Base-by-base conservation (phyloP, 768 basidiomycete genomes). In the Cubamyces sp. region DNA sequence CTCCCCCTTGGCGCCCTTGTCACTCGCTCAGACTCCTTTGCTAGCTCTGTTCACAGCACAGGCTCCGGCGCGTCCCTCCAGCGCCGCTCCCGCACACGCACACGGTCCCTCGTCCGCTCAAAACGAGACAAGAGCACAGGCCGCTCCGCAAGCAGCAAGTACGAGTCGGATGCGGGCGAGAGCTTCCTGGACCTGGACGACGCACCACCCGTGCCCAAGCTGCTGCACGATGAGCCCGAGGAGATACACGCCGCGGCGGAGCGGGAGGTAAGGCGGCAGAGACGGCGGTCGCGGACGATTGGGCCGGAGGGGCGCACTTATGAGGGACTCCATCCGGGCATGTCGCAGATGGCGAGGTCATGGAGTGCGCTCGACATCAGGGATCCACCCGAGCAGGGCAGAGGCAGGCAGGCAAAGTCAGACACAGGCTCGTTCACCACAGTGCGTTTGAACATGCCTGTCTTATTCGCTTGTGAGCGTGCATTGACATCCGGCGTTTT, bases 81-180 rank as follows among this genome's bases (percentile, higher is more conserved):
- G 61, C 74, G 75, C 45, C 66, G 74, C 57, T 69, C 75, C 54
- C 71, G 73, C 46, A 74, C 73, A 28, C 65, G 70, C 54, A 64
- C 71, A 16, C 69, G 74, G 47, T 69, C 73, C 8, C 60, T 69
- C 57, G 70, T 64, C 42, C 30, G 62, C 28, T 34, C 63, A 60
- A 55, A 52, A 48, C 62, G 71, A 49, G 71, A 68, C n/a, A 70
- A 65, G 64, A 73, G 72, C 58, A 21, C 51, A 9, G 69, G 65
- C 16, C 60, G 67, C 50, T 41, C 66, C 16, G 64, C 40, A 41
- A 54, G 43, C 42, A 54, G 41, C 51, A 63, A 62, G 19, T 54
- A 65, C 50, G 65, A 40, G 46, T 64, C 58, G 30, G 54, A 61
- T 57, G 58, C 58, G 30, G 40, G 57, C 54, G 51, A 64, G 42